phyloP scores from a whole-genome alignment of 202 grass and related monocot genomes.

The Schoenoplectus triqueter region DNA sequence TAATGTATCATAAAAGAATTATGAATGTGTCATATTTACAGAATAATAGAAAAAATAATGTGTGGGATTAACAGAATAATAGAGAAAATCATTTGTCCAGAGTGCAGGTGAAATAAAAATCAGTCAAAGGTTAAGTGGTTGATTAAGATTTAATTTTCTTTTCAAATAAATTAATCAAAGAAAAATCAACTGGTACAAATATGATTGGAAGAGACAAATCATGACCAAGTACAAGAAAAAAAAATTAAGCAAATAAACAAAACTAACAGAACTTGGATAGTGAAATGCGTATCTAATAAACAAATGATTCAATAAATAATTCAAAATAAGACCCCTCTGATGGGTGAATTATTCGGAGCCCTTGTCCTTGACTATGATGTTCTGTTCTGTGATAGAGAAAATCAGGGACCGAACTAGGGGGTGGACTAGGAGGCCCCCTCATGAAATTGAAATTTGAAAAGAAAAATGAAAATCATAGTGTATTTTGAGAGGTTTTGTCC shows the following conservation, averaged over 20 bases:
- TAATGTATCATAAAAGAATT: no score
- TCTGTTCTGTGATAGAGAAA: background rate
- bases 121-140: background rate
- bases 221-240: background rate
- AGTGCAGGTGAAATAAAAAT: conserved; percentile 11
- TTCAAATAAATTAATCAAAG: background rate
- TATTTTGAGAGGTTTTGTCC: no score
- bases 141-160: background rate
- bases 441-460: no score
- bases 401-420: no score
- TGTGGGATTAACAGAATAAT: background rate
- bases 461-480: no score
- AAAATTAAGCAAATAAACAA: background rate
- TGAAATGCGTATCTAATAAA: conserved; percentile 27
- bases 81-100: background rate
- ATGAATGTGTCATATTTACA: background rate
- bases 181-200: background rate
- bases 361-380: conserved; percentile 27
- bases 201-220: background rate
- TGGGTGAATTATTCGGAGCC: conserved; percentile 6
- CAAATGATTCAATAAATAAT: conserved; percentile 26
- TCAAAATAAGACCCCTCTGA: background rate
- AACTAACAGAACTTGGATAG: conserved; percentile 22
- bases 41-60: background rate
- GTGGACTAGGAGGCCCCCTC: no score